phyloP scores from a whole-genome alignment of 83 land plant species.

The Diphasiastrum complanatum region DNA sequence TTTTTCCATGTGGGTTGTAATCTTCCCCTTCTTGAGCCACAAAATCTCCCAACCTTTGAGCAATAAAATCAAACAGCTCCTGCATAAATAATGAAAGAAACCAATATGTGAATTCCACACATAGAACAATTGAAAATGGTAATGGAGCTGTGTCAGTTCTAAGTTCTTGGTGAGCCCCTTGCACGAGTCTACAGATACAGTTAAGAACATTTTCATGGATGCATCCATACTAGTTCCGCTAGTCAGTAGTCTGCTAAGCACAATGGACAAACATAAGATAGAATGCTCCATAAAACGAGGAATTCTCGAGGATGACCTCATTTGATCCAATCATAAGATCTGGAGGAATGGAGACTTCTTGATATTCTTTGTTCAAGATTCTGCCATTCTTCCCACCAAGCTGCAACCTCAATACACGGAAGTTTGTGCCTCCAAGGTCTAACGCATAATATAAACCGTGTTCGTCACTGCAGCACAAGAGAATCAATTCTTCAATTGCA shows the following conservation, averaged over 20 bases:
- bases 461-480: constrained; percentile 56
- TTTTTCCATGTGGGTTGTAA: constrained; percentile 38
- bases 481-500: too few species aligned
- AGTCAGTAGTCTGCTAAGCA: too few species aligned
- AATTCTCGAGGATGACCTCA: constrained; percentile 36
- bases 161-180: too few species aligned
- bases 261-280: neutral
- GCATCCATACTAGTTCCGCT: too few species aligned
- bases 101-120: constrained; percentile 1
- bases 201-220: too few species aligned
- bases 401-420: constrained; percentile 63
- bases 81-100: constrained; percentile 22
- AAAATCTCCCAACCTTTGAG: constrained; percentile 49
- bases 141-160: neutral
- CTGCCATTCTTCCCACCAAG: constrained; percentile 56
- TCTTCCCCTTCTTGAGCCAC: constrained; percentile 44
- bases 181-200: too few species aligned
- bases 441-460: constrained; percentile 73
- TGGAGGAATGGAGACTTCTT: constrained; percentile 57
- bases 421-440: constrained; percentile 83
- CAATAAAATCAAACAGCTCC: constrained; percentile 86
- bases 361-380: constrained; percentile 41
- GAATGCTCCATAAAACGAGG: neutral
- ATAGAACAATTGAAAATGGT: neutral
- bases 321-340: constrained; percentile 53